Evolutionary conservation across 441 rosid species (phyloP), one percentile per base, ranked within the genome.

Genomic region (Capsella rubella): DNA sequence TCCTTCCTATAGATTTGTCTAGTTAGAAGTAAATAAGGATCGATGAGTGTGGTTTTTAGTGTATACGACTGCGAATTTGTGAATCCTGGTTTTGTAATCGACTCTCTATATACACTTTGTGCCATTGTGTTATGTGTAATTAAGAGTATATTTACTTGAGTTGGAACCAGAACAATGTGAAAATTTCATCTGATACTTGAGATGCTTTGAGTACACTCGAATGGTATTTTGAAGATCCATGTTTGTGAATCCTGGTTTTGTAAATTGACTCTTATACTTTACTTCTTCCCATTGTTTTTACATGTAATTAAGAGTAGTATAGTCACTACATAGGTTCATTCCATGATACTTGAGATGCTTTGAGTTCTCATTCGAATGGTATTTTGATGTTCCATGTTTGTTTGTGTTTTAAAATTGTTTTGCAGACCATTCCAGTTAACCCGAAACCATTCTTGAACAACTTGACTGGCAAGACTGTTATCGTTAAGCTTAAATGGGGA

Each of bases 401-500:
- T 29, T 4, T 52, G 25, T 57, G 1, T 43, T 39, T 4, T 31
- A 14, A 40, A 11, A 12, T 40, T 56, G 52, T 31, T 16, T 18
- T 65, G 83, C 88, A 89, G 93, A 86, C 97, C 2, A 85, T 89
- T n/a, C 93, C 93, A 1, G 95, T 90, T 28, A 90, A 92, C 74
- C 96, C 96, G 2, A 90, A 90, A 57, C 95, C 95, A 2, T 89
- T 92, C 81, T 82, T 92, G 91, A 92, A 92, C 90, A 92, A 90
- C 64, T 72, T 92, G 83, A 92, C 96, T 32, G 95, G 97, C 5
- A 92, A 92, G 78, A 89, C 90, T 6, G 97, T 92, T 35, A 89
- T 92, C 37, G 96, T 92, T 18, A 90, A 92, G 82, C 90, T 92
- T 8, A 90, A 92, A 72, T 92, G 96, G 97, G 97, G 96, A 77